Evolutionary conservation across 176 grass and related monocot genomes (phyloP), one percentile per base, ranked within the genome.

Genomic region (Oryza coarctata): DNA sequence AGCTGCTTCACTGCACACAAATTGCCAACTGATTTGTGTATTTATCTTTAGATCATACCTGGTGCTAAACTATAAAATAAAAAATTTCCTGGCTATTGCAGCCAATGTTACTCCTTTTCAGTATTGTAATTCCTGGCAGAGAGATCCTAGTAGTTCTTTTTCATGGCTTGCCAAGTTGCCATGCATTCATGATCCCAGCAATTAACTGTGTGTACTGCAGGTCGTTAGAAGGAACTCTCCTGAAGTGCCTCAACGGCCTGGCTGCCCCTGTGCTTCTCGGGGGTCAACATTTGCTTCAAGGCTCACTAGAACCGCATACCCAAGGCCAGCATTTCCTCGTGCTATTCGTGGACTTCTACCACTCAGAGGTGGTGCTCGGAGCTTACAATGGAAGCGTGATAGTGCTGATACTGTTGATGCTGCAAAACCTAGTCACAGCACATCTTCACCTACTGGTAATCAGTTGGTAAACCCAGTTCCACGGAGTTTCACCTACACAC

Each of bases 351-450:
- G 82, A 2, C 86, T 81, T 68, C 57, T 85, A 12, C 77, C 83
- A 62, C 73, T 92, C 31, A 99, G 90, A 88, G 86, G 82, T 61
- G 89, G 83, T 80, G 82, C 84, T 29, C 89, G 96, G 68, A 95
- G 85, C 82, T 88, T 94, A 43, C 92, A 99, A 75, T 99, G 96
- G 96, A 99, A 95, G 78, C 95, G 92, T 40, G 92, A 66, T 1
- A 39, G 61, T 78, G 77, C 71, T 35, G 75, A 82, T 81, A 41
- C 82, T 0, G 12, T 12, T 15, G 78, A 81, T 73, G 75, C 65
- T 1, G 84, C 74, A 55, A 86, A 90, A 70, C 40, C 68, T 78
- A 82, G 68, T 85, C 85, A 66, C 66, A 73, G 63, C 68, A 71
- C 82, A 75, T 45, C 64, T 57, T 33, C 63, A 68, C 38, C 52